Evolutionary conservation across 768 basidiomycete species (phyloP).

Genomic region (Phlebiopsis gigantea): DNA sequence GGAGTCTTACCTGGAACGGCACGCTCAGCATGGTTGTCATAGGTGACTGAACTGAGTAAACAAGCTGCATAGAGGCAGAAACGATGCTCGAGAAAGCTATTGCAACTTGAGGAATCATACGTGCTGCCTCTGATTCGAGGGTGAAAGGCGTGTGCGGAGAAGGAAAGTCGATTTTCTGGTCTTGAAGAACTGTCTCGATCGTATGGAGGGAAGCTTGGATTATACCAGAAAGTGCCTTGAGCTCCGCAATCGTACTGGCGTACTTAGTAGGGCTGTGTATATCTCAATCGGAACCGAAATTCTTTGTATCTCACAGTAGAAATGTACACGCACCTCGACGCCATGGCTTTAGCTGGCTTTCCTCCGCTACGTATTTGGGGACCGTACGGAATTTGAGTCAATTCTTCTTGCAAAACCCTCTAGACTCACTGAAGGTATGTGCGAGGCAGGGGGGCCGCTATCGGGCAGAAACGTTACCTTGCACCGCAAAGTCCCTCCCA

Average conservation of each 20-base stretch:
- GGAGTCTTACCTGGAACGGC: constrained; percentile 1
- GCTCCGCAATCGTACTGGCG: not conserved
- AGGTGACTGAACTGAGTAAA: constrained; percentile 26
- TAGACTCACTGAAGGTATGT: no score
- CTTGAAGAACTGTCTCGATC: not conserved
- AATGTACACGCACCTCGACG: no score
- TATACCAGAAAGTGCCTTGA: constrained; percentile 2
- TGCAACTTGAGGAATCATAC: constrained; percentile 7
- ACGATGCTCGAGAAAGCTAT: constrained; percentile 5
- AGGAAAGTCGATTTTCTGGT: not conserved
- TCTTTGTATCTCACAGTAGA: no score
- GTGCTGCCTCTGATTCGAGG: constrained; percentile 2
- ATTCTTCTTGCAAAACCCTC: no score
- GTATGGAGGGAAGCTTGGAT: not conserved
- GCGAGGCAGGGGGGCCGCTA: no score
- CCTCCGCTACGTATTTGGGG: no score
- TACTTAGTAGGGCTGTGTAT: no score
- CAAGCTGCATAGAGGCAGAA: constrained; percentile 31
- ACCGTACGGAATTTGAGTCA: no score
- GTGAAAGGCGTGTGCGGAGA: constrained; percentile 1
- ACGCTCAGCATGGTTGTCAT: constrained; percentile 15
- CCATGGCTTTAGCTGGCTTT: no score
- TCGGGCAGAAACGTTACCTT: no score
- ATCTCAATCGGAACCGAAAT: no score
- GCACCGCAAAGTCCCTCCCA: no score